phyloP scores from a whole-genome alignment of 345 rosid genomes.

The Dovyalis caffra region DNA sequence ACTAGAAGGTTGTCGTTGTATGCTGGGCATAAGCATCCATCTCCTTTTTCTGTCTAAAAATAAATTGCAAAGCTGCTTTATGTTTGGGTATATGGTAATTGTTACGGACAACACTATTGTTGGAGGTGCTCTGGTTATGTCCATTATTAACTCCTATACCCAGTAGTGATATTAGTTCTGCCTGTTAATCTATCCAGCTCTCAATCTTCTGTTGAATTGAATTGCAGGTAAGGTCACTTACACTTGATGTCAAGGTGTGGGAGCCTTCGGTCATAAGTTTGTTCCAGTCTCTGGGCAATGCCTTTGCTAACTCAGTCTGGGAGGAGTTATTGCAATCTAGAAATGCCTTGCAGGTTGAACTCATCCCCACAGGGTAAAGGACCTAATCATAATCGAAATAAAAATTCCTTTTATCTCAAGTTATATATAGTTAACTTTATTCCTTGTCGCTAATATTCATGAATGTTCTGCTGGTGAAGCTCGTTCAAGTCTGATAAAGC shows the following conservation, averaged over 20 bases:
- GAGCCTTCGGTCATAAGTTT: constrained; percentile 93
- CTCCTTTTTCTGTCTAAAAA: background rate
- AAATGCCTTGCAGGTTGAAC: constrained; percentile 62
- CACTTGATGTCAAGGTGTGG: constrained; percentile 98
- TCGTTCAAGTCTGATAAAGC: constrained; percentile 56
- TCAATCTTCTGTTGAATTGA: constrained; percentile 15
- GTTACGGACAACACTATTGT: background rate
- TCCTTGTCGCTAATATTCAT: constrained; percentile 27
- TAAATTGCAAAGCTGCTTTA: background rate
- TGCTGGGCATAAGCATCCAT: background rate
- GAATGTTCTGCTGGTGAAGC: constrained; percentile 39
- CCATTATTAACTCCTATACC: background rate
- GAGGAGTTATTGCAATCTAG: constrained; percentile 93
- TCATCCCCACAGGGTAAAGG: constrained; percentile 55
- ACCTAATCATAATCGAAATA: constrained; percentile 11
- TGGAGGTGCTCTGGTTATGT: background rate
- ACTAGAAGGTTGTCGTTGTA: background rate
- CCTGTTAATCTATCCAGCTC: constrained; percentile 7
- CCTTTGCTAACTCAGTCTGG: constrained; percentile 94
- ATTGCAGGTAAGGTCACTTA: constrained; percentile 90
- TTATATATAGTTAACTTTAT: background rate
- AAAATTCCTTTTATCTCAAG: constrained; percentile 9
- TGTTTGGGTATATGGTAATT: background rate
- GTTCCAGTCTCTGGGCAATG: constrained; percentile 94
- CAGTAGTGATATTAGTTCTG: constrained; percentile 1